Conservation (phyloP, 441 rosid species). For the Croton laevigatus region DNA sequence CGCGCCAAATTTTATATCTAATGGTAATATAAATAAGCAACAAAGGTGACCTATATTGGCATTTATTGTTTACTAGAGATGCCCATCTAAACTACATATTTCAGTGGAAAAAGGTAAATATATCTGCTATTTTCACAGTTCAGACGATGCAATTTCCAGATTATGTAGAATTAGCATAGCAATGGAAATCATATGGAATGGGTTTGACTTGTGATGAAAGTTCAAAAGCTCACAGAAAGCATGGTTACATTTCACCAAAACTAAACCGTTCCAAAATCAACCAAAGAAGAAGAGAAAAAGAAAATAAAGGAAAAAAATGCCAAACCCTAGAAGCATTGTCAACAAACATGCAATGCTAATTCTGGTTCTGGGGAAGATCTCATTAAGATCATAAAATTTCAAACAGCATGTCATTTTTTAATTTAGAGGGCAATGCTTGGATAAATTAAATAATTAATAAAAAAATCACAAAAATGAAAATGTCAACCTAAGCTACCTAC, state of each 20-base stretch:
- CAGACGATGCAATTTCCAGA: not conserved
- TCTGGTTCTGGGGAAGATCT: constrained; percentile 9
- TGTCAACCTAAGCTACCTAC: not conserved
- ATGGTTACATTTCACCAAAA: not conserved
- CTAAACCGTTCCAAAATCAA: not conserved
- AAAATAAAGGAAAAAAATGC: not conserved
- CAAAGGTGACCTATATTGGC: not conserved
- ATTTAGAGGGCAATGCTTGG: not conserved
- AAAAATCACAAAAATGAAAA: not conserved
- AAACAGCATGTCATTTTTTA: not conserved
- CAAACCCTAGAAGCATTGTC: not conserved
- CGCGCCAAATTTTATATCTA: not conserved
- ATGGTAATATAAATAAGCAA: not conserved
- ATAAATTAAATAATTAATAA: not conserved
- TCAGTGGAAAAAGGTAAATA: not conserved
- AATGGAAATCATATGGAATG: not conserved
- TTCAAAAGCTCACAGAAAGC: constrained; percentile 4
- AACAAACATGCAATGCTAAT: not conserved
- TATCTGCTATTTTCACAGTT: not conserved
- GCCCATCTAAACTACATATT: constrained; percentile 1
- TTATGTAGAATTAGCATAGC: not conserved
- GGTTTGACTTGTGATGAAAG: not conserved
- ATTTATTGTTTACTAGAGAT: not conserved
- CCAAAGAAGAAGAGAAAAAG: not conserved
- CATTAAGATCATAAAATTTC: not conserved